phyloP scores from a whole-genome alignment of 352 stramenopile species.

The Thalassiosira exigua region DNA sequence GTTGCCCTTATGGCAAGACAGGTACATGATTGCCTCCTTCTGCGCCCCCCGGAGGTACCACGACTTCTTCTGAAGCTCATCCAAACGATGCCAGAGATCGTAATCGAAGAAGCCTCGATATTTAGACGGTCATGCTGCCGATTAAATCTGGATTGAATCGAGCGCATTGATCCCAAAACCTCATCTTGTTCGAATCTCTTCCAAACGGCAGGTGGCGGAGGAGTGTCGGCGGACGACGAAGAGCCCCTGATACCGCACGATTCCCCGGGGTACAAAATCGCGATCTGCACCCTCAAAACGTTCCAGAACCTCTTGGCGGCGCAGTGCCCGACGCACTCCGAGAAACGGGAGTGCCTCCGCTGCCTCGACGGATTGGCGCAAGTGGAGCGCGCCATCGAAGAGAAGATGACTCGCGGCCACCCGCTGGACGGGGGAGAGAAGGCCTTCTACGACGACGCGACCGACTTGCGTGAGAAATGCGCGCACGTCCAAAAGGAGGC shows the following conservation, averaged over 20 bases:
- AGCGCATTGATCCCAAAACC: too few relatives aligned
- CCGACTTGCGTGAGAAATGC: constrained; percentile 54
- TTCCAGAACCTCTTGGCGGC: constrained; percentile 46
- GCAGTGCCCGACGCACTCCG: constrained; percentile 45
- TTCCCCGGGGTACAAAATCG: constrained; percentile 63
- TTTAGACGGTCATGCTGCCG: too few relatives aligned
- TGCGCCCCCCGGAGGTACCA: too few relatives aligned
- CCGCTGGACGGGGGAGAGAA: constrained; percentile 44
- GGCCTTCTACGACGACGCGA: constrained; percentile 52
- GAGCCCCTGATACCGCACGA: constrained; percentile 44
- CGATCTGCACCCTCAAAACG: constrained; percentile 26
- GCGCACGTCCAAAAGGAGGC: constrained; percentile 37
- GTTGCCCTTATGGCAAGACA: too few relatives aligned
- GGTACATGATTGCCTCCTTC: too few relatives aligned
- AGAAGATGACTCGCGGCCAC: constrained; percentile 53
- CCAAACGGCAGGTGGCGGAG: too few relatives aligned
- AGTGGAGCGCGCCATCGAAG: constrained; percentile 40
- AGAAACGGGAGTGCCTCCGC: constrained; percentile 53
- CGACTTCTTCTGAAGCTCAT: too few relatives aligned
- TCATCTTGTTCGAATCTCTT: too few relatives aligned
- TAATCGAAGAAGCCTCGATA: too few relatives aligned
- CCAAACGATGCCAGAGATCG: too few relatives aligned
- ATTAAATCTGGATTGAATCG: too few relatives aligned
- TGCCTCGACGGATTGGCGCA: constrained; percentile 43
- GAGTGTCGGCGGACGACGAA: too few relatives aligned